phyloP scores from a whole-genome alignment of 169 alveolate species.

The Plasmodium gallinaceum region DNA sequence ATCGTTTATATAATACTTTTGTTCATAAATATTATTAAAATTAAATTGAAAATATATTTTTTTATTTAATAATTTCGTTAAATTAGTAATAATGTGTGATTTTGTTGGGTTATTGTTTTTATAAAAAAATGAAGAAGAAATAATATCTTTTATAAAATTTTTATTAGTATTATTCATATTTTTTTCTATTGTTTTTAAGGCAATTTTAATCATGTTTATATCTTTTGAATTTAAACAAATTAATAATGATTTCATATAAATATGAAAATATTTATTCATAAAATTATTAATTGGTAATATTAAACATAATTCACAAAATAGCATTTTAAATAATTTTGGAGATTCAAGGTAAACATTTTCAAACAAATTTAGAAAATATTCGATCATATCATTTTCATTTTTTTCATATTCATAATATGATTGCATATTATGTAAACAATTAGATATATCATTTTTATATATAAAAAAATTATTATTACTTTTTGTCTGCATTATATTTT shows the following conservation, averaged over 20 bases:
- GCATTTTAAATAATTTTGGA: constrained; percentile 38
- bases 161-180: constrained; percentile 25
- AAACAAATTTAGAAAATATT: constrained; percentile 31
- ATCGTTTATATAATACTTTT: constrained; percentile 39
- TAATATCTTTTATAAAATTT: constrained; percentile 6
- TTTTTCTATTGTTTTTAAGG: constrained; percentile 41
- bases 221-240: constrained; percentile 53
- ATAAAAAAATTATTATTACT: background rate
- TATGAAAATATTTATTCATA: constrained; percentile 40
- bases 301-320: constrained; percentile 62
- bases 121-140: constrained; percentile 33
- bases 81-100: constrained; percentile 9
- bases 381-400: constrained; percentile 18
- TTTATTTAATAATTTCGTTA: constrained; percentile 41
- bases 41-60: constrained; percentile 16
- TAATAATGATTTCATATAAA: constrained; percentile 54
- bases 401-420: background rate
- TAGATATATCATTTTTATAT: background rate
- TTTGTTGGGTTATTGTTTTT: constrained; percentile 46
- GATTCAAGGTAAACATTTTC: constrained; percentile 29
- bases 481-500: background rate
- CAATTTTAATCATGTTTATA: constrained; percentile 24
- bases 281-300: constrained; percentile 31
- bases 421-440: background rate
- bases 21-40: constrained; percentile 53